Evolutionary conservation across 208 protist genomes (phyloP).

Genomic region (Trypanosoma boissoni): DNA sequence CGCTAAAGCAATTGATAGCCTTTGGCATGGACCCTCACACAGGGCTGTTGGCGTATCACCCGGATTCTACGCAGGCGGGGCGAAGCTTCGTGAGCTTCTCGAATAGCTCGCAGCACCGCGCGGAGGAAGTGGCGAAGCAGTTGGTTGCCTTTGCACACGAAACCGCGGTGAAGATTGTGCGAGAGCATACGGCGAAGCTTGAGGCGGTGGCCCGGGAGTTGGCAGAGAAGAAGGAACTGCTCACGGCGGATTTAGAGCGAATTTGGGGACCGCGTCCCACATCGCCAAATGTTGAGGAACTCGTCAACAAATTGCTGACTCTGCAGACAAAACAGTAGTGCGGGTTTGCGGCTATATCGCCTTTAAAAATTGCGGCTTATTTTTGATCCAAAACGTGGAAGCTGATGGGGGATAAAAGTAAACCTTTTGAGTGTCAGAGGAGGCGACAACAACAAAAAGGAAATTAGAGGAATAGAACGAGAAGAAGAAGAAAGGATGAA

Average conservation of each 20-base stretch:
- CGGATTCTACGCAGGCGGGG: conserved; percentile 76
- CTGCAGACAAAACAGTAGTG: conserved; percentile 25
- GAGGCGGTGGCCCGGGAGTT: conserved; percentile 44
- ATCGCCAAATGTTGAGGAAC: conserved; percentile 54
- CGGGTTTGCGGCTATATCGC: no score
- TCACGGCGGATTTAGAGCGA: conserved; percentile 57
- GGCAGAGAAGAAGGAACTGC: conserved; percentile 80
- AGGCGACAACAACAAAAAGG: neutral
- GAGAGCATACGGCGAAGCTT: conserved; percentile 54
- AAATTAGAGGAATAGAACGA: neutral
- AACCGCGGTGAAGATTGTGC: conserved; percentile 52
- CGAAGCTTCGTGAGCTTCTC: conserved; percentile 83
- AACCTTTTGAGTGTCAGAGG: no score
- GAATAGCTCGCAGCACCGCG: conserved; percentile 65
- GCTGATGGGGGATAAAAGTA: no score
- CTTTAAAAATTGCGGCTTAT: no score
- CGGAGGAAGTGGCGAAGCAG: conserved; percentile 70
- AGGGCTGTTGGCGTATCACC: conserved; percentile 78
- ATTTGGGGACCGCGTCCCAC: conserved; percentile 72
- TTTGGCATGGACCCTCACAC: conserved; percentile 82
- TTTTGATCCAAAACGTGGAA: no score
- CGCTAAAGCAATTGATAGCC: conserved; percentile 76
- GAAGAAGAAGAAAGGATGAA: neutral
- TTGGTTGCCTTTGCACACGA: conserved; percentile 66
- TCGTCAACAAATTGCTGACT: conserved; percentile 32